Evolutionary conservation across 805 yeast species (phyloP), one percentile per base, ranked within the genome.

Genomic region (Barnettozyma pratensis): DNA sequence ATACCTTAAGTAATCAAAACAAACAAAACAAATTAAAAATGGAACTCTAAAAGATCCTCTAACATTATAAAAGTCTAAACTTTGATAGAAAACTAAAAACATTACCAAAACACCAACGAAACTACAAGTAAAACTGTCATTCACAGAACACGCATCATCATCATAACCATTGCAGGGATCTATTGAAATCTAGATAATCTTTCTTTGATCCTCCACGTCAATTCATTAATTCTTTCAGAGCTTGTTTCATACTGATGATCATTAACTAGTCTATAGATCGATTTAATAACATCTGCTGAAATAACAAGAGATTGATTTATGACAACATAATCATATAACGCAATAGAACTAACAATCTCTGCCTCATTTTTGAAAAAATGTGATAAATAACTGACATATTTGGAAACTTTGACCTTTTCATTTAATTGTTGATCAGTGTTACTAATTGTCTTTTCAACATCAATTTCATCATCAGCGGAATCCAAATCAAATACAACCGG

Each of bases 271-370:
- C 52, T 46, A 29, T 46, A 49, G 10, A 46, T 39, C 6, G 46
- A 10, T 32, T 41, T 49, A 11, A 49, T 37, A 32, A 30, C 42
- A 40, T 46, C 49, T 3, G 47, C 32, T 1, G 45, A 42, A 3
- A 38, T 37, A 10, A 41, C 47, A 35, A 44, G 31, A 7, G 19
- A 7, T 28, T 46, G 46, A 7, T 41, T 32, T 2, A 49, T 37
- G 7, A 49, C 45, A 14, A 46, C 42, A 25, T 37, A 49, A 26
- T 51, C 53, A 36, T 43, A 53, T 65, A 73, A 40, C 0, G 72
- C 62, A 3, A 71, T 59, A 49, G 66, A 56, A 50, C 64, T 60
- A 7, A 72, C 53, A 6, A 74, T 54, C n/a, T 63, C 61, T 4
- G 66, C 42, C 50, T 76, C 80, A 35, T 59, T 57, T 31, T 51